Evolutionary conservation across 495 filamentous ascomycete genomes (phyloP).

Genomic region (Antarctomyces pellizariae): DNA sequence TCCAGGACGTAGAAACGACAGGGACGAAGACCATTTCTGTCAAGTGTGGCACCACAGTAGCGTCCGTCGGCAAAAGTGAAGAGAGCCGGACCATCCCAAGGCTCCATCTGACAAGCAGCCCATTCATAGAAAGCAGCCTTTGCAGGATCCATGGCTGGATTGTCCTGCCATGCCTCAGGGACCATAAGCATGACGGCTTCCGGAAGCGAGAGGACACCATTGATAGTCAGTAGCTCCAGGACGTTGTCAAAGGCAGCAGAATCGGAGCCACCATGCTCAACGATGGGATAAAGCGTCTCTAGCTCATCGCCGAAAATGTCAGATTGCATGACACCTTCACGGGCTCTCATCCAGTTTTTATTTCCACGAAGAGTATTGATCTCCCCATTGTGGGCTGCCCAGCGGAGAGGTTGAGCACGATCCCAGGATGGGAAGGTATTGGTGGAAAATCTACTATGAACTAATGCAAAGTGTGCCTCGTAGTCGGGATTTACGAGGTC

Average conservation of each 20-base stretch:
- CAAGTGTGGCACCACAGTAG: slow-evolving; percentile 96
- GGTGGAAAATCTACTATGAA: slow-evolving; percentile 95
- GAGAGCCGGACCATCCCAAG: slow-evolving; percentile 93
- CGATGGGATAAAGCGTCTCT: slow-evolving; percentile 76
- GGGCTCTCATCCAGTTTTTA: slow-evolving; percentile 99
- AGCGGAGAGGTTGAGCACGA: slow-evolving; percentile 85
- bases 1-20: slow-evolving; percentile 98
- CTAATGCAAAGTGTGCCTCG: slow-evolving; percentile 90
- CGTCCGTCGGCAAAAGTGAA: slow-evolving; percentile 97
- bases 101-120: slow-evolving; percentile 99
- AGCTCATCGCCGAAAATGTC: slow-evolving; percentile 85
- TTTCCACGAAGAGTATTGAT: slow-evolving; percentile 97
- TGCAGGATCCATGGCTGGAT: slow-evolving; percentile 71
- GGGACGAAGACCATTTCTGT: slow-evolving; percentile 88
- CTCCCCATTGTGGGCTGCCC: slow-evolving; percentile 98
- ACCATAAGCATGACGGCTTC: slow-evolving; percentile 99
- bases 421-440: slow-evolving; percentile 99
- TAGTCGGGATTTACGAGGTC: slow-evolving; percentile 95
- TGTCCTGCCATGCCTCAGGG: slow-evolving; percentile 96
- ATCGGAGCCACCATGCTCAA: slow-evolving; percentile 94
- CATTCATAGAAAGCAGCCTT: slow-evolving; percentile 99
- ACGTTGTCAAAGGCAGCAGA: slow-evolving; percentile 98
- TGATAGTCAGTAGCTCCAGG: slow-evolving; percentile 82
- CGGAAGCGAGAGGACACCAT: slow-evolving; percentile 87
- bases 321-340: slow-evolving; percentile 89